Percentiles rank a stretch among this genome's conserved stretches.
phyloP scores from a whole-genome alignment of 768 basidiomycete species.

The Serpula lacrymans region DNA sequence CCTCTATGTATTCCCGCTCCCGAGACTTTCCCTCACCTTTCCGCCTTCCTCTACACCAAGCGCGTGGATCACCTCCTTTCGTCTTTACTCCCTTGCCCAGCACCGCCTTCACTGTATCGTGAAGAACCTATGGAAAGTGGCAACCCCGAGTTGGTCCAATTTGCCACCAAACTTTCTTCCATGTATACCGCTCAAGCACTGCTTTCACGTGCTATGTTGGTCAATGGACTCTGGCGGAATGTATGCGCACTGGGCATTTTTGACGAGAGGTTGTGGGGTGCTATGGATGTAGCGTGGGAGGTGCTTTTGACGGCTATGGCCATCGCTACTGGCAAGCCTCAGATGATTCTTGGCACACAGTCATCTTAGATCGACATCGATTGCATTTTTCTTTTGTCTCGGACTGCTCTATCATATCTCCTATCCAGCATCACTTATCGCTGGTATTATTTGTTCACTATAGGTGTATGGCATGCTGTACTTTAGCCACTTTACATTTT shows the following conservation, averaged over 20 bases:
- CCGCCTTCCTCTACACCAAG: conserved; percentile 67
- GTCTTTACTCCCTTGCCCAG: conserved; percentile 53
- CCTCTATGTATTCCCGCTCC: conserved; percentile 70
- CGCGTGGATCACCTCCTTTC: conserved; percentile 55
- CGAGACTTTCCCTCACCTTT: conserved; percentile 61
- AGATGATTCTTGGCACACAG: background rate
- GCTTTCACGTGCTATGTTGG: conserved; percentile 29
- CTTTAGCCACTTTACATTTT: conserved; percentile 9
- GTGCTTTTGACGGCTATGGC: conserved; percentile 40
- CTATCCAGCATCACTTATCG: conserved; percentile 1
- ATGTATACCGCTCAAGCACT: conserved; percentile 21
- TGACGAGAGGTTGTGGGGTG: conserved; percentile 44
- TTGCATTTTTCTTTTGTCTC: conserved; percentile 12
- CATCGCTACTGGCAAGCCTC: conserved; percentile 19
- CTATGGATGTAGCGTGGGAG: conserved; percentile 50
- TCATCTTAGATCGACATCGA: background rate
- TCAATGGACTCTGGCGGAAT: conserved; percentile 52
- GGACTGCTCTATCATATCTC: conserved; percentile 7
- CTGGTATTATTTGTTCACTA: no score
- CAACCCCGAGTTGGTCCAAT: conserved; percentile 10
- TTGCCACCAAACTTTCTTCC: conserved; percentile 13
- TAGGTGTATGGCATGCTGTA: conserved; percentile 29
- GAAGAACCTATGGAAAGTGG: conserved; percentile 21
- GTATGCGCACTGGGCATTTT: conserved; percentile 47
- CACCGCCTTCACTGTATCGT: conserved; percentile 19